A percentile compares a stretch with the other conserved stretches of the same genome.
Conservation (phyloP, 2,329 filamentous ascomycete species). For the Clonostachys rosea region DNA sequence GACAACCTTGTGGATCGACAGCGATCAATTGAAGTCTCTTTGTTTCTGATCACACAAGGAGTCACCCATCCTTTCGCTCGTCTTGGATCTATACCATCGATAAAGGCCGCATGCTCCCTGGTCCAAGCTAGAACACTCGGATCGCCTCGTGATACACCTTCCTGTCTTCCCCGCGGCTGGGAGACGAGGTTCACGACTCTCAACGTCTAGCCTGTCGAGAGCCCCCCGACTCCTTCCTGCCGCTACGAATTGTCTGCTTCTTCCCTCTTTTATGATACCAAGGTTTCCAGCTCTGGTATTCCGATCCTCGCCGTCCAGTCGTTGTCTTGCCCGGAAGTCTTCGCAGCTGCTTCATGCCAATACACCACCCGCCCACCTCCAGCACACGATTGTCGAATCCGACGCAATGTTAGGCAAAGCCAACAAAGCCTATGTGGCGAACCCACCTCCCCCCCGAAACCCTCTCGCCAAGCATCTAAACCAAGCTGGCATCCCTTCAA, state of each 20-base stretch:
- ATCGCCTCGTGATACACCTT: no score
- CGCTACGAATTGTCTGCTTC: neutral
- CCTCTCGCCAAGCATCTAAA: constrained; percentile 47
- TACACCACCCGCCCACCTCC: constrained; percentile 10
- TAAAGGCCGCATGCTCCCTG: no score
- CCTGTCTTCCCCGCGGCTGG: no score
- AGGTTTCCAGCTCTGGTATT: constrained; percentile 19
- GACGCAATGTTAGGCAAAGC: constrained; percentile 28
- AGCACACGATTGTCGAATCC: constrained; percentile 6
- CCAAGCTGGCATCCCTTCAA: constrained; percentile 49
- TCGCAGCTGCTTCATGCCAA: constrained; percentile 5
- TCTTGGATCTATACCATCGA: no score
- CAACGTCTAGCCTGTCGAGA: neutral
- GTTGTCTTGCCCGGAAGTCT: constrained; percentile 14
- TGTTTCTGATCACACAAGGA: no score
- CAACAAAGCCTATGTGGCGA: constrained; percentile 30
- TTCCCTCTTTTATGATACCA: constrained; percentile 24
- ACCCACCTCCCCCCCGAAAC: constrained; percentile 22
- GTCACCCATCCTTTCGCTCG: no score
- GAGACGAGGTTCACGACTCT: no score
- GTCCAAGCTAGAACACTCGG: no score
- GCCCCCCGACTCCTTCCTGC: neutral
- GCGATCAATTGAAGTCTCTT: no score
- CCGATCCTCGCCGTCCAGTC: constrained; percentile 28
- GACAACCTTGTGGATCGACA: no score